Conservation (phyloP, 2,329 filamentous ascomycete genomes). For the Chrysoporthe puriensis region DNA sequence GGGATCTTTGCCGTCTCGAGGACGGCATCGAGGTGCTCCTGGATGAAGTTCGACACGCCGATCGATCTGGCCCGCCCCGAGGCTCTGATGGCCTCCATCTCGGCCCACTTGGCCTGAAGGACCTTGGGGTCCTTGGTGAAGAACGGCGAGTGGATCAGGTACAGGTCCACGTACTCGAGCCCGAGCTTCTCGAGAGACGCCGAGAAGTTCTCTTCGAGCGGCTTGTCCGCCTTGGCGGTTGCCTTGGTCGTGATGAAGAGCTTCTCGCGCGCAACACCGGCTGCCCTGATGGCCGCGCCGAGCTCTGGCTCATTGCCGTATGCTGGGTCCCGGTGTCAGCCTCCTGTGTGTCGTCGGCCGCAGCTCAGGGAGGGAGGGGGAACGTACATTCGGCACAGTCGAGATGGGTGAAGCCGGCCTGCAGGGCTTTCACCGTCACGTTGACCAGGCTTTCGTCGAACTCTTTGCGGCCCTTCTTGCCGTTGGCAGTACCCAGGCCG, state of each 20-base stretch:
- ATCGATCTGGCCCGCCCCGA: conserved; percentile 67
- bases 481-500: conserved; percentile 23
- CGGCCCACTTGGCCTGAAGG: conserved; percentile 59
- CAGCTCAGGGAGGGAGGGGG: not conserved
- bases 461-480: conserved; percentile 17
- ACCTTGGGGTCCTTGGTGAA: conserved; percentile 37
- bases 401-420: conserved; percentile 26
- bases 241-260: conserved; percentile 28
- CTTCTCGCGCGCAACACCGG: conserved; percentile 18
- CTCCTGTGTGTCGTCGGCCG: not conserved
- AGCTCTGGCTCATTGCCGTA: conserved; percentile 28
- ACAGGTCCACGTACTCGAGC: conserved; percentile 71
- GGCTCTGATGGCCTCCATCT: conserved; percentile 63
- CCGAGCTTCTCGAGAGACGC: conserved; percentile 62
- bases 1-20: conserved; percentile 59
- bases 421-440: conserved; percentile 20
- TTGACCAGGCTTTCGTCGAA: conserved; percentile 25
- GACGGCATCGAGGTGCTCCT: conserved; percentile 53
- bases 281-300: conserved; percentile 23
- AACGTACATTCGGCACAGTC: conserved; percentile 24
- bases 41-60: conserved; percentile 73
- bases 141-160: conserved; percentile 24
- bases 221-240: conserved; percentile 29
- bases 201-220: conserved; percentile 53
- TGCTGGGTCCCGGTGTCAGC: not conserved